Percentiles rank a stretch among this genome's conserved stretches.
phyloP scores from a whole-genome alignment of 345 rosid species.

The Atalantia buxifolia region DNA sequence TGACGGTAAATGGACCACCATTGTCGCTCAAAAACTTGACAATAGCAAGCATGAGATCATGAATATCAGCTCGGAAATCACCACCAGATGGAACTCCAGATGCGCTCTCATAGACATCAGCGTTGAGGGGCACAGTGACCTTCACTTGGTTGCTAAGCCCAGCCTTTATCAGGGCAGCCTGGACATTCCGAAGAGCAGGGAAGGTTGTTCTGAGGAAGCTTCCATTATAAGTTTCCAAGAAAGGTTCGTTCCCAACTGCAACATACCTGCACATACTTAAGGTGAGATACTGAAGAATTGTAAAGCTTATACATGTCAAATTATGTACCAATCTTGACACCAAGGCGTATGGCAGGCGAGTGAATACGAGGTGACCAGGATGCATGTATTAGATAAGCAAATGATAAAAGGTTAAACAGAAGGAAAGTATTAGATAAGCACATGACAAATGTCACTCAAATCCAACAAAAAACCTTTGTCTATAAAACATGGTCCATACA shows the following conservation, averaged over 20 bases:
- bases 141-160: slow-evolving; percentile 70
- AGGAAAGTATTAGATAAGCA: neutral
- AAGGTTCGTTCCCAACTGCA: slow-evolving; percentile 97
- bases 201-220: slow-evolving; percentile 56
- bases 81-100: slow-evolving; percentile 69
- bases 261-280: slow-evolving; percentile 59
- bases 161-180: slow-evolving; percentile 76
- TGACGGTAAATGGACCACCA: slow-evolving; percentile 74
- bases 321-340: neutral
- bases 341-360: neutral
- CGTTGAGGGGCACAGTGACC: slow-evolving; percentile 78
- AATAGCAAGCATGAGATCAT: slow-evolving; percentile 62
- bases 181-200: slow-evolving; percentile 80
- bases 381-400: neutral
- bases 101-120: slow-evolving; percentile 67
- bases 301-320: neutral
- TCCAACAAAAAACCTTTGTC: neutral
- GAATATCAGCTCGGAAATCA: slow-evolving; percentile 81
- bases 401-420: neutral
- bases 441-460: neutral
- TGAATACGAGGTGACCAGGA: neutral
- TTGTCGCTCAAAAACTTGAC: slow-evolving; percentile 70
- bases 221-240: slow-evolving; percentile 73
- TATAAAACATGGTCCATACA: neutral
- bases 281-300: slow-evolving; percentile 17